Conservation (phyloP, 2,329 filamentous ascomycete genomes). For the Acephala macrosclerotiorum region DNA sequence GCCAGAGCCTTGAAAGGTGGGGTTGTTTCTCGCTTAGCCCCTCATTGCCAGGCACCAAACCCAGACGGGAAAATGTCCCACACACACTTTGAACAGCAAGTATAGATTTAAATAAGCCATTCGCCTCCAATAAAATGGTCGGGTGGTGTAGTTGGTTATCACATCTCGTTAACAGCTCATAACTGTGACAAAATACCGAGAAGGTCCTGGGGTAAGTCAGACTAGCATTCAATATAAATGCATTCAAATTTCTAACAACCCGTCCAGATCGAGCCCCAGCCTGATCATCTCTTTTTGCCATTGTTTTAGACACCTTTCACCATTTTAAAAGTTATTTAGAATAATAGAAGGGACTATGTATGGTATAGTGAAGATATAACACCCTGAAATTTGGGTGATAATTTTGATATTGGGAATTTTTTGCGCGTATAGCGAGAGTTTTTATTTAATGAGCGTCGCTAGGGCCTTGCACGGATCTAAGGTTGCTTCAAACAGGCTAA, state of each 20-base stretch:
- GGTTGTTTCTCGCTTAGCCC: neutral
- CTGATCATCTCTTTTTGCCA: neutral
- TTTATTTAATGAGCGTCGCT: too few species aligned
- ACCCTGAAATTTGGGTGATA: neutral
- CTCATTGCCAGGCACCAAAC: neutral
- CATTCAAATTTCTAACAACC: too few species aligned
- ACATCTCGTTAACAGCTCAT: slow-evolving; percentile 5
- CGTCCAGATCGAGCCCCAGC: slow-evolving; percentile 9
- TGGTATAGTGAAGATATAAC: neutral
- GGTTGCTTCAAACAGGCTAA: too few species aligned
- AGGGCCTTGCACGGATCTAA: too few species aligned
- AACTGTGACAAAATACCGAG: neutral
- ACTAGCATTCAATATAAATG: too few species aligned
- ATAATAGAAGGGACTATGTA: too few species aligned
- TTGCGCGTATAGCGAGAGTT: neutral
- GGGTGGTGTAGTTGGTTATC: slow-evolving; percentile 9
- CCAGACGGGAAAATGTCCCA: neutral
- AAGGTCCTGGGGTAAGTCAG: slow-evolving; percentile 9
- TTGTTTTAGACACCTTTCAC: too few species aligned
- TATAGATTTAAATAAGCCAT: slow-evolving; percentile 1
- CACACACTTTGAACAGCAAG: neutral
- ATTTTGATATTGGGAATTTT: neutral
- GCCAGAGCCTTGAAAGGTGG: neutral
- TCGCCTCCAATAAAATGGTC: neutral
- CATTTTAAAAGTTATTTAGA: too few species aligned